A percentile compares a stretch with the other conserved stretches of the same genome.
Evolutionary conservation across 2,329 filamentous ascomycete genomes (phyloP).

Genomic region (Monosporascus sp.): DNA sequence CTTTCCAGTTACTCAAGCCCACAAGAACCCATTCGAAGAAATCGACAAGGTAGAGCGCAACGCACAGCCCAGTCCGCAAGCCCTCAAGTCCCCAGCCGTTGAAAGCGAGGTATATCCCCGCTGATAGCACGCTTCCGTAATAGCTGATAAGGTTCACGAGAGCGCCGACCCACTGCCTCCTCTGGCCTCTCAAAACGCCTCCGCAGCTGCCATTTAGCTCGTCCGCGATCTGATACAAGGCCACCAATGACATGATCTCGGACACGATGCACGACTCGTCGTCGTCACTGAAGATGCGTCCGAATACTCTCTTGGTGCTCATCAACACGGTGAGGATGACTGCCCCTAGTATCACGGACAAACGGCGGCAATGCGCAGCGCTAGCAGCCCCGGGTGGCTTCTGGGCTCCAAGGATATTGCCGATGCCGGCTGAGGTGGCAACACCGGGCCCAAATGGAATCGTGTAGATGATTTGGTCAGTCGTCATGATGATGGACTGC

Average conservation of each 20-base stretch:
- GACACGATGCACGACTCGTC: conserved; percentile 68
- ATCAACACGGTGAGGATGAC: conserved; percentile 65
- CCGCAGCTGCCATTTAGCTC: conserved; percentile 82
- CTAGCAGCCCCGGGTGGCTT: conserved; percentile 60
- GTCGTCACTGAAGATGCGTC: conserved; percentile 77
- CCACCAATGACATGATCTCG: conserved; percentile 77
- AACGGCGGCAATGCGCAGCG: conserved; percentile 69
- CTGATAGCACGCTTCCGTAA: conserved; percentile 73
- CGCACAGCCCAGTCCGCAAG: conserved; percentile 78
- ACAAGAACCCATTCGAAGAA: conserved; percentile 75
- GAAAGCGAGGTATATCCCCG: conserved; percentile 81
- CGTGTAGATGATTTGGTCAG: conserved; percentile 78
- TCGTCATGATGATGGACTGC: conserved; percentile 85
- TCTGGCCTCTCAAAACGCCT: conserved; percentile 76
- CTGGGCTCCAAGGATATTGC: conserved; percentile 70
- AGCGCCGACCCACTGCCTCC: conserved; percentile 78
- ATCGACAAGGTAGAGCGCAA: conserved; percentile 76
- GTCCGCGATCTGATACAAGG: conserved; percentile 85
- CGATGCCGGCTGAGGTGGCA: conserved; percentile 70
- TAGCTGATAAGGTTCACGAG: conserved; percentile 78
- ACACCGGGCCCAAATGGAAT: conserved; percentile 85
- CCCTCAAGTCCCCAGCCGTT: conserved; percentile 78
- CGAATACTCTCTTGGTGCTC: conserved; percentile 66
- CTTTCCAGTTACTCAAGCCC: conserved; percentile 69
- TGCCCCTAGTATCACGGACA: conserved; percentile 64